Evolutionary conservation across 331 rosid genomes (phyloP).

Genomic region (Dryas integrifolia): DNA sequence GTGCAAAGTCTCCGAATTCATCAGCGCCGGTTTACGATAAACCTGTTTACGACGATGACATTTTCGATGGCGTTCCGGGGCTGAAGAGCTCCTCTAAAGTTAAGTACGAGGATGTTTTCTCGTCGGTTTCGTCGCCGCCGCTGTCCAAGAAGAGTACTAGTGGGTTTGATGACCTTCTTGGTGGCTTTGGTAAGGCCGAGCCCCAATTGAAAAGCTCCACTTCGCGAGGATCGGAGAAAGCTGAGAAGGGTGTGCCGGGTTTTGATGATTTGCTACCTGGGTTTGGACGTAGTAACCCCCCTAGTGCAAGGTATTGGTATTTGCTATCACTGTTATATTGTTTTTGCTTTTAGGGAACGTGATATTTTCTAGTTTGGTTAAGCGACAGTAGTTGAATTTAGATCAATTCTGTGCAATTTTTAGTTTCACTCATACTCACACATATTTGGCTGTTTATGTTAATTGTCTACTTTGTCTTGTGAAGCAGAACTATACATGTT

Average conservation of each 20-base stretch:
- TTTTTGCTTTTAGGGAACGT: neutral
- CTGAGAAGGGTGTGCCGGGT: slow-evolving; percentile 39
- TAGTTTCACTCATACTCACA: too few species aligned
- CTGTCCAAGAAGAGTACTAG: slow-evolving; percentile 29
- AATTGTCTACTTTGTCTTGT: neutral
- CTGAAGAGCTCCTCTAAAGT: slow-evolving; percentile 50
- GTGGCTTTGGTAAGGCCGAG: slow-evolving; percentile 66
- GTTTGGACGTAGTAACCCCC: slow-evolving; percentile 47
- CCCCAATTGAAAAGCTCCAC: slow-evolving; percentile 45
- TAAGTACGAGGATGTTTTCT: slow-evolving; percentile 54
- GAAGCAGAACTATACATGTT: neutral
- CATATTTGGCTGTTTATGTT: neutral
- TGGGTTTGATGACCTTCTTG: slow-evolving; percentile 77
- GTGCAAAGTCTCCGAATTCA: slow-evolving; percentile 40
- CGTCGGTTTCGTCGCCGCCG: slow-evolving; percentile 40
- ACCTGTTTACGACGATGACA: slow-evolving; percentile 67
- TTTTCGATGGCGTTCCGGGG: slow-evolving; percentile 78
- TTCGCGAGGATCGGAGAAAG: slow-evolving; percentile 44
- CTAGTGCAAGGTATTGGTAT: slow-evolving; percentile 47
- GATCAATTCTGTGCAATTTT: neutral
- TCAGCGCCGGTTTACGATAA: slow-evolving; percentile 39
- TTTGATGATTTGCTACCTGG: slow-evolving; percentile 77
- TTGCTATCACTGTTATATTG: neutral
- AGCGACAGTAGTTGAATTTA: slow-evolving; percentile 2
- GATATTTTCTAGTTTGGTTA: slow-evolving; percentile 25